Evolutionary conservation across 2,329 filamentous ascomycete genomes (phyloP), one percentile per base, ranked within the genome.

Genomic region (Penicillium sp.): DNA sequence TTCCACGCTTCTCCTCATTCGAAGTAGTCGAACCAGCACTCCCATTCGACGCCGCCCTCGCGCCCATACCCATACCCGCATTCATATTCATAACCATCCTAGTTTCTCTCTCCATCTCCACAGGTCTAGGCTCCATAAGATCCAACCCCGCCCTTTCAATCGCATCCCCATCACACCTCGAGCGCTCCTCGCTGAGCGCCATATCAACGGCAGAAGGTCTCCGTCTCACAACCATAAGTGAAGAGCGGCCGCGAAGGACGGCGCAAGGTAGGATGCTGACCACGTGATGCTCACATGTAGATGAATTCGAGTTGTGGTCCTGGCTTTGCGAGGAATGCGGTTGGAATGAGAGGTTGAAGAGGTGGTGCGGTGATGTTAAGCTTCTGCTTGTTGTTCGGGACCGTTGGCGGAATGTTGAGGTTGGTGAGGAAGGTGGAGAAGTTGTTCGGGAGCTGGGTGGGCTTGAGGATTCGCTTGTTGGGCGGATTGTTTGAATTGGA

Each of bases 111-210:
- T 41, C 19, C 65, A 68, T 64, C 56, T 76, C 74, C 8, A 77
- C 73, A 0, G 78, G 78, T 19, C 78, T 64, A 1, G 78, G 78
- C 64, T 80, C 78, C 68, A 80, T 70, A 21, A 80, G 65, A 22
- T 70, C 73, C 39, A 80, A 56, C 0, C 77, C 77, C 48, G 74
- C 64, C 11, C 75, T 63, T 59, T 78, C 76, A 58, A 76, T 67
- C 0, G 68, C 55, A 49, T 80, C 73, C 33, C 65, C 70, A 21
- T 70, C 68, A 47, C 74, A 75, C 3, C 77, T 73, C 21, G 66
- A 72, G 1, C 70, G 73, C 63, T 79, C 77, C 49, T 76, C 76
- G 43, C 72, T 75, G 35, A 80, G 65, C 3, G 73, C 75, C 50
- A 79, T 63, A 57, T 80, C 78, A 14, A 78, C 72, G 10, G 74